A percentile compares a stretch with the other conserved stretches of the same genome.
phyloP scores from a whole-genome alignment of 2,329 filamentous ascomycete species.

The Thelonectria blattea region DNA sequence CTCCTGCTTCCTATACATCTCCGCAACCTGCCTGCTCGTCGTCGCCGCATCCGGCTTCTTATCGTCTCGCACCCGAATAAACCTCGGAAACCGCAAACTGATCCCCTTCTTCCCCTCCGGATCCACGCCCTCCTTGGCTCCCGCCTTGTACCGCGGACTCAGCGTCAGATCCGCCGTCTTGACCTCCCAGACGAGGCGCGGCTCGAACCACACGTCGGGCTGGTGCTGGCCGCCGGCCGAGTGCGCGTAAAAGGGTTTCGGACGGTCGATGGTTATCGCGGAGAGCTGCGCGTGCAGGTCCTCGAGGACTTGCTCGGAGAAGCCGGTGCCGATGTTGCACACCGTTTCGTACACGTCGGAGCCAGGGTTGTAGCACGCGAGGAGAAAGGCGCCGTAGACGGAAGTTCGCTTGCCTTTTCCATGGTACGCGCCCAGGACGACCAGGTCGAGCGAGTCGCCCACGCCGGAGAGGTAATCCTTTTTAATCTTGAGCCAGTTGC shows the following conservation, averaged over 20 bases:
- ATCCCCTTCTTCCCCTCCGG: slow-evolving; percentile 77
- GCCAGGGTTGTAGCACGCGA: slow-evolving; percentile 87
- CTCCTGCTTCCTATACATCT: slow-evolving; percentile 98
- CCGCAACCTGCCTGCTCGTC: slow-evolving; percentile 81
- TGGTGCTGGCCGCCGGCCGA: slow-evolving; percentile 86
- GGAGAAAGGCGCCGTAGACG: slow-evolving; percentile 92
- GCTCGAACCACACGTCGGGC: slow-evolving; percentile 98
- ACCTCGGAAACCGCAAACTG: slow-evolving; percentile 87
- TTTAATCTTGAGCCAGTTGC: slow-evolving; percentile 99
- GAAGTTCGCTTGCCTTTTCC: slow-evolving; percentile 95
- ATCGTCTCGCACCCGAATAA: slow-evolving; percentile 90
- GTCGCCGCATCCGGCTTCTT: slow-evolving; percentile 96
- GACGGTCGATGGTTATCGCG: slow-evolving; percentile 80
- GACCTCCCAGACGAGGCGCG: slow-evolving; percentile 94
- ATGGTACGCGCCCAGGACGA: slow-evolving; percentile 92
- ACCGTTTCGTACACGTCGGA: slow-evolving; percentile 90
- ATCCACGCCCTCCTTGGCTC: slow-evolving; percentile 79
- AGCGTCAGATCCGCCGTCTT: slow-evolving; percentile 95
- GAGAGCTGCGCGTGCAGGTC: slow-evolving; percentile 80
- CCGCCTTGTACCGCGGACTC: slow-evolving; percentile 92
- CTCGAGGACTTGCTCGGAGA: slow-evolving; percentile 92
- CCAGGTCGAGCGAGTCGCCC: slow-evolving; percentile 94
- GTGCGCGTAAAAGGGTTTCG: slow-evolving; percentile 95
- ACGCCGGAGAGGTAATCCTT: slow-evolving; percentile 96
- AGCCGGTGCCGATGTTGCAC: slow-evolving; percentile 98